Evolutionary conservation across 495 filamentous ascomycete genomes (phyloP), one percentile per base, ranked within the genome.

Genomic region (Ramalina intermedia): DNA sequence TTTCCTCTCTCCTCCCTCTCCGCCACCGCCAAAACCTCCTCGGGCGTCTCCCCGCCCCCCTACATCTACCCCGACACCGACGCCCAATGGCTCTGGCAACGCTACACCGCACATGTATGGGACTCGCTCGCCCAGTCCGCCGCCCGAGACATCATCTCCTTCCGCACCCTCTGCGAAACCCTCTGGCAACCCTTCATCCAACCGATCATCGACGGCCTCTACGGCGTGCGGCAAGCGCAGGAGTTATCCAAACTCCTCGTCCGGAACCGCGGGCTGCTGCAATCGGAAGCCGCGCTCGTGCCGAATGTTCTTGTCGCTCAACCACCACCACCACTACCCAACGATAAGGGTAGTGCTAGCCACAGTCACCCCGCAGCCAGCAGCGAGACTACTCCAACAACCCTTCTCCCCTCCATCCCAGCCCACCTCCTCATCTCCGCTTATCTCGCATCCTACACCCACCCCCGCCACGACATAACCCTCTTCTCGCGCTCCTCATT

Each of bases 391-490:
- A 24, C 24, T 1, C 23, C 43, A 35, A 26, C 5, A 4, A 9
- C 12, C 6, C 29, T 13, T 45, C 57, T 96, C 21, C 86, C 89
- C 11, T 83, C 85, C 54, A 87, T 85, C 58, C 81, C 91, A 18
- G 82, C 85, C 41, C 69, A 87, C 37, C 76, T 96, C 49, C 74
- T 98, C 13, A 75, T 90, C 36, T 84, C 88, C 43, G 80, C 89
- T 18, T 98, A 95, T 65, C 77, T 98, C 4, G 86, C 90, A 51
- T 94, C 88, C 4, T 85, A 89, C 67, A 96, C 85, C 58, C 79
- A 85, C 1, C 72, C 87, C 16, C 69, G 79, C 38, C 74, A 82
- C 36, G 91, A 98, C 63, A 71, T 78, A 2, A 73, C 79, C 26
- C 81, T 89, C 58, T 96, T 98, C 70, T 89, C 82, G 47, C 93